Evolutionary conservation across 768 basidiomycete genomes (phyloP), one percentile per base, ranked within the genome.

Genomic region (Leucogyrophana mollusca): DNA sequence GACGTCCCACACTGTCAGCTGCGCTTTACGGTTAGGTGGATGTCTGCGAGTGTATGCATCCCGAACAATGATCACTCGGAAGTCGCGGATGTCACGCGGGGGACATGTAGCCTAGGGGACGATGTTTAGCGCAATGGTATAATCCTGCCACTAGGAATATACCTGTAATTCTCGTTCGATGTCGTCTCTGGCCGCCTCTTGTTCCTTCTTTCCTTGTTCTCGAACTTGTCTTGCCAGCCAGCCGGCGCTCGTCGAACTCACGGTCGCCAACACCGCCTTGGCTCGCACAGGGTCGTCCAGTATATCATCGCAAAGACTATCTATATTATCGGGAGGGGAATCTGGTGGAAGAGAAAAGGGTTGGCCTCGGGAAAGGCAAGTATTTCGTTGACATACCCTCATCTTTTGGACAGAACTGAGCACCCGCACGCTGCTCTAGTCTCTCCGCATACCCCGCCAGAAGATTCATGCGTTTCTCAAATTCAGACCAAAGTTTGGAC

Each of bases 1-100:
- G 2, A 79, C 83, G 56, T 94, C 90, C 90, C 90, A 94, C 3
- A 94, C 77, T 0, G 87, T 94, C 44, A 97, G 54, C 59, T 90
- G 87, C 0, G 84, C 93, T 2, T 67, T 73, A 40, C 90, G 77
- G 49, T 77, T 69, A 7, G 78, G 69, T 0, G 75, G 73, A 42
- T 75, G 70, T 49, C 76, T 73, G 1, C 58, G 53, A 21, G 80
- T 83, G 27, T 73, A 71, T 14, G 80, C 77, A 58, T 89, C 94
- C 52, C 78, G 69, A 13, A 85, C 74, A 11, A 82, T 70, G 13
- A 93, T 58, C 4, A 94, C 80, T 34, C 90, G 74, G 67, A 95
- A 93, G 42, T 74, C 80, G 34, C 83, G 79, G 10, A 92, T 83
- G 18, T 88, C 68, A 5, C 94, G 81, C 3, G 82, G 73, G 3